Base-by-base conservation (phyloP, 2,329 filamentous ascomycete genomes). In the Blumeria hordei region DNA sequence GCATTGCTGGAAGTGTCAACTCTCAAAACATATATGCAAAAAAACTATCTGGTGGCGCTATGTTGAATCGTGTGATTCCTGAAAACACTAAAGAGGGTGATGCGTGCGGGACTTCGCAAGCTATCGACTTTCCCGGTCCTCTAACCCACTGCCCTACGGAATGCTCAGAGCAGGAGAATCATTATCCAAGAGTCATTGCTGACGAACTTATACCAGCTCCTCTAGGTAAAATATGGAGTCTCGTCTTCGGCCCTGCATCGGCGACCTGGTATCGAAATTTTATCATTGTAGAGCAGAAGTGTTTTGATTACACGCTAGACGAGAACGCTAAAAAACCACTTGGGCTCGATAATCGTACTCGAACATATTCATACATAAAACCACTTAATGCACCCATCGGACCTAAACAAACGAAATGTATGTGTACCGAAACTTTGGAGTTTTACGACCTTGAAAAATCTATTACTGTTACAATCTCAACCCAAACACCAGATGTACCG, bases 381-480 rank as follows among this genome's bases (percentile, higher is more conserved):
- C 92, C 92, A 1, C 71, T 98, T 1, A 76, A 81, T 62, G 85
- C 74, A 1, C 74, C 85, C 0, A 90, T 98, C 60, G 92, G 92
- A 0, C 92, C 92, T 0, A 92, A 77, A 65, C 86, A 94, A 69
- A 98, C 92, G 11, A 95, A 94, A 65, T 98, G 92, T 67, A 83
- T 93, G 57, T 88, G 87, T 53, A 83, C 79, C 0, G 88, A 94
- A 68, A 83, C 75, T 4, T 65, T 98, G n/a, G 88, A 96, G 57
- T 73, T 76, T 49, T 72, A 93, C 34, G 90, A 98, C 65, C 72
- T 93, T 14, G 90, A 96, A 55, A 94, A 88, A 66, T 78, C 85
- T 1, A 78, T 94, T 56, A 85, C 83, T 54, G 74, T 98, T n/a
- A 79, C 80, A 2, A 80, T 87, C 56, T 81, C 79, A 34, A 95